Base-by-base conservation (phyloP, 2,329 filamentous ascomycete species). In the Cordyceps farinosa region DNA sequence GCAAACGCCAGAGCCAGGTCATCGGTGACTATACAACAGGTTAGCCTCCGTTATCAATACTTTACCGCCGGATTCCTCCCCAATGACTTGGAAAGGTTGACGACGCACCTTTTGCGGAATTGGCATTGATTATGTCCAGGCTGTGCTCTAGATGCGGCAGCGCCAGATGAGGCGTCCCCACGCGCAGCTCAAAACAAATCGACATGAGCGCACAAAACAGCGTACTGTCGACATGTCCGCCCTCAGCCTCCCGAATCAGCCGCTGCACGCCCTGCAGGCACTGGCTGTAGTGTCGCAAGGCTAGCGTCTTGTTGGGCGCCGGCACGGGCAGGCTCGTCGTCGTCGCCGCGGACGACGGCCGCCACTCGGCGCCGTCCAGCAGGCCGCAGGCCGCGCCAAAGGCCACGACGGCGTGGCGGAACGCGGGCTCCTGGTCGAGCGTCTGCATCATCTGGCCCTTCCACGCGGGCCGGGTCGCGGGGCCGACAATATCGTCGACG, bases 121-220 rank as follows among this genome's bases (percentile, higher is more conserved):
- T 54, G 44, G 40, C 50, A 13, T 36, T n/a, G 1, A 65, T 47
- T 22, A 63, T 55, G 2, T 22, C 32, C 40, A 65, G 17, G 30
- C 61, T 40, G 42, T 64, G 44, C 22, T 65, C 61, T 13, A 66
- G 54, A n/a, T 66, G 65, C 11, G 27, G 50, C 13, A 64, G 64
- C 17, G 65, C 61, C 40, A 50, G 22, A 5, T 51, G 32, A 7
- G 58, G 40, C 15, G 48, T 47, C 1, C 51, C 50, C 29, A 61
- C 56, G 5, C 60, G 55, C 15, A 66, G 57, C 58, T 66, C 64
- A 10, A 65, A 64, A 51, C 58, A 66, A 6, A 64, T 59, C 30
- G 48, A 66, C 9, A 66, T 5, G 6, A 64, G 38, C 15, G 61
- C 40, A 27, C 64, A 65, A 17, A 63, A 34, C 22, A 64, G 29